These are phyloP conservation scores for Juglanconis oblonga DNA, from an alignment of 2,329 filamentous ascomycete genomes.

Conservation along the genomic window DNA sequence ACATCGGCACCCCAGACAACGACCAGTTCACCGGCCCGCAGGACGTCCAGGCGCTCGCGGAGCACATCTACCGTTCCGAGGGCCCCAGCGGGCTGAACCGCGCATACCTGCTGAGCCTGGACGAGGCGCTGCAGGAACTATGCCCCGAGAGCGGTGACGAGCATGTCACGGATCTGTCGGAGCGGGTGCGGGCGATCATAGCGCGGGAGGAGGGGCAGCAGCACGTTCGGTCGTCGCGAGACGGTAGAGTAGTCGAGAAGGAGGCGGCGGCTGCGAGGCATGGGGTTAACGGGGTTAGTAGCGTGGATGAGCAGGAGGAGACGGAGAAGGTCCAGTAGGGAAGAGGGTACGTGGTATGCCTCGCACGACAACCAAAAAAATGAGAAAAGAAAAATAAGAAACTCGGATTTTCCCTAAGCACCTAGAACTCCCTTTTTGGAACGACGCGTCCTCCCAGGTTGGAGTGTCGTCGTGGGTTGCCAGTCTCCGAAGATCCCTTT, in stretches of 20 bases:
- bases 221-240: background rate
- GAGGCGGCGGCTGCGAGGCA: conserved; percentile 23
- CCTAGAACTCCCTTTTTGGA: conserved; percentile 3
- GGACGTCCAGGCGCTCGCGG: conserved; percentile 72
- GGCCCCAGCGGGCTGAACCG: conserved; percentile 87
- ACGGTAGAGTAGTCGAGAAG: background rate
- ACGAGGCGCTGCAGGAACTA: conserved; percentile 69
- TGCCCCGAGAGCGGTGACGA: conserved; percentile 75
- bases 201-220: conserved; percentile 21
- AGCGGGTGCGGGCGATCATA: conserved; percentile 65
- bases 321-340: conserved; percentile 39
- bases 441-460: background rate
- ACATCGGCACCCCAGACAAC: conserved; percentile 92
- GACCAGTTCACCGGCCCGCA: conserved; percentile 87
- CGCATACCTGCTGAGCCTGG: conserved; percentile 83
- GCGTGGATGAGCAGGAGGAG: conserved; percentile 60
- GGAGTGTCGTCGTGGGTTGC: background rate
- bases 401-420: conserved; percentile 14
- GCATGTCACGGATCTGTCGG: conserved; percentile 80
- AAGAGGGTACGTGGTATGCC: background rate
- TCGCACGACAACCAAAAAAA: background rate
- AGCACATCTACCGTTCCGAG: conserved; percentile 71
- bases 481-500: background rate
- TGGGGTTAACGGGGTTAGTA: conserved; percentile 42
- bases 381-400: conserved; percentile 2